Evolutionary conservation across 768 basidiomycete species (phyloP).

Genomic region (Termitomyces sp.): DNA sequence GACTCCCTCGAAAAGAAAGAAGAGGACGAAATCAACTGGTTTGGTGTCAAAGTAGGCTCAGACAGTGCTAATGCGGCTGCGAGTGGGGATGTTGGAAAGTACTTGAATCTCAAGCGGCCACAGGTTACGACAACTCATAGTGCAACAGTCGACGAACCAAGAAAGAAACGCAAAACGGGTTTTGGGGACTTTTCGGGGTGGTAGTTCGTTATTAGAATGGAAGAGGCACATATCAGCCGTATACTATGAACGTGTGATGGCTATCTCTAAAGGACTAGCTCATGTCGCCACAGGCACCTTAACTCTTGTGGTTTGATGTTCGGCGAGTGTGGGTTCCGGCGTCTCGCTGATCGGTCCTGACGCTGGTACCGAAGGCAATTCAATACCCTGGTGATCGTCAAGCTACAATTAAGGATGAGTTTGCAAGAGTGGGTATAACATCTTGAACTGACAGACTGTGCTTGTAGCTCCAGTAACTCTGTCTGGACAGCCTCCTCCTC

Average conservation of each 20-base stretch:
- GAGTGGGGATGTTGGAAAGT: conserved; percentile 72
- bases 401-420: conserved; percentile 20
- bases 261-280: neutral
- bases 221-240: neutral
- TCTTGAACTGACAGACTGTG: conserved; percentile 43
- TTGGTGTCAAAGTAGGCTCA: conserved; percentile 78
- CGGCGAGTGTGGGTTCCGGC: conserved; percentile 18
- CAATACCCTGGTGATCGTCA: conserved; percentile 21
- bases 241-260: neutral
- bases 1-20: conserved; percentile 43
- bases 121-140: conserved; percentile 17
- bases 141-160: conserved; percentile 37
- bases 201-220: conserved; percentile 29
- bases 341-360: conserved; percentile 30
- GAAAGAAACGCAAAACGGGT: conserved; percentile 80
- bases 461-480: conserved; percentile 70
- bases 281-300: conserved; percentile 30
- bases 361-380: conserved; percentile 52
- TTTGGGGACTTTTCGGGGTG: conserved; percentile 91
- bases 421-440: neutral
- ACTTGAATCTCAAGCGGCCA: conserved; percentile 54
- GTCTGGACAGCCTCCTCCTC: conserved; percentile 93
- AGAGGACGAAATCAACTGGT: conserved; percentile 78
- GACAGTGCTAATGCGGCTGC: conserved; percentile 23
- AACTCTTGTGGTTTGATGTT: conserved; percentile 9